Base-by-base conservation (phyloP, 2,329 filamentous ascomycete species). In the Beauveria pseudobassiana region DNA sequence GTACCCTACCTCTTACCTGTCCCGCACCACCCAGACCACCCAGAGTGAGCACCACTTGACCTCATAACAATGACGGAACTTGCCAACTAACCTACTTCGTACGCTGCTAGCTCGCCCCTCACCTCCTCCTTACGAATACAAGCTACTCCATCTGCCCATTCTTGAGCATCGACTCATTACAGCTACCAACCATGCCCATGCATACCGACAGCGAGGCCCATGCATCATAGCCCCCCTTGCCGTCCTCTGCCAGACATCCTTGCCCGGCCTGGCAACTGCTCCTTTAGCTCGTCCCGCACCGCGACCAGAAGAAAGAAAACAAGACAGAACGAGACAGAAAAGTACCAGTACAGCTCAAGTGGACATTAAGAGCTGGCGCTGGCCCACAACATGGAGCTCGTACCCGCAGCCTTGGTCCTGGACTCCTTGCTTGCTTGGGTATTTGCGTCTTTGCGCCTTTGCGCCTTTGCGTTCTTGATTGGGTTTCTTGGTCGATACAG, bases 331-430 rank as follows among this genome's bases (percentile, higher is more conserved):
- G 57, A 59, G 38, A 52, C 30, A 54, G 40, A 46, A 26, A 52
- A 42, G 30, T 22, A 51, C 22, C 45, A 59, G 34, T n/a, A 22
- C 48, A 54, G 51, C 46, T 51, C 30, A 59, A 18, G 45, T 59
- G 55, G 30, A 28, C 46, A 61, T 42, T 12, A 7, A 46, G 46
- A 60, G 57, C 57, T 53, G 50, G 57, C 14, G 5, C 38, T 16
- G 24, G 58, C 38, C 57, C 57, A 59, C 57, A 53, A 18, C 26
- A 9, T n/a, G n/a, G 48, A 53, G 38, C 57, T 59, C 18, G 57
- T 60, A 60, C 49, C 49, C 57, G 57, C 57, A 60, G 48, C 40
- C 57, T 60, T 60, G 57, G 49, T 38, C 57, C 34, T 38, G 34
- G 12, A 38, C 34, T 38, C 45, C 34, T 14, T 38, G 28, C 28